Evolutionary conservation across 148 eudicot genomes (phyloP).

Genomic region (Diospyros lotus): DNA sequence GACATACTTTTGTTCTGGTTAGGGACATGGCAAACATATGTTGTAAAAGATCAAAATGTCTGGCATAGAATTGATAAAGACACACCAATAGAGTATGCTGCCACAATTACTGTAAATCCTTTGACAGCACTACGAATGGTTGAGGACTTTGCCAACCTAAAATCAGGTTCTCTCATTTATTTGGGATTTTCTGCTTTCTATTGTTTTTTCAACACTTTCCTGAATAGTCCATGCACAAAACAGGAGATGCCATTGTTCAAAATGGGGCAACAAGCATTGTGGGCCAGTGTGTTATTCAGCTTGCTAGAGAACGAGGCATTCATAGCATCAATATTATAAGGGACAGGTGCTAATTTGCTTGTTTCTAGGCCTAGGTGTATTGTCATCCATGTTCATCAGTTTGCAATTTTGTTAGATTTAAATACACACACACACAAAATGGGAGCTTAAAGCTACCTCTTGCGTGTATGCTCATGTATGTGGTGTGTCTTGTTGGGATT

Average conservation of each 20-base stretch:
- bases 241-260: conserved; percentile 91
- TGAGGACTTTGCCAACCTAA: conserved; percentile 58
- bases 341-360: conserved; percentile 58
- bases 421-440: too few relatives aligned
- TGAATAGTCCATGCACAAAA: conserved; percentile 9
- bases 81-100: conserved; percentile 81
- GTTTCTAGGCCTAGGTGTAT: conserved; percentile 1
- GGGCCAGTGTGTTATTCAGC: conserved; percentile 91
- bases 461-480: neutral
- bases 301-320: conserved; percentile 71
- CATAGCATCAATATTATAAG: conserved; percentile 72
- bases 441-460: too few relatives aligned
- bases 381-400: too few relatives aligned
- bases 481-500: neutral
- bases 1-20: conserved; percentile 12
- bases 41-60: conserved; percentile 66
- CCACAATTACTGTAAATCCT: conserved; percentile 85
- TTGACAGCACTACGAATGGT: conserved; percentile 86
- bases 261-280: conserved; percentile 98
- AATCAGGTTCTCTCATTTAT: conserved; percentile 45
- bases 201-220: conserved; percentile 4
- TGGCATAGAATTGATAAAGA: conserved; percentile 80
- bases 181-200: neutral
- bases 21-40: conserved; percentile 91
- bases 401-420: too few relatives aligned